These are phyloP conservation scores for Rubroboletus satanas DNA, from an alignment of 768 basidiomycete genomes.

Conservation along the genomic window DNA sequence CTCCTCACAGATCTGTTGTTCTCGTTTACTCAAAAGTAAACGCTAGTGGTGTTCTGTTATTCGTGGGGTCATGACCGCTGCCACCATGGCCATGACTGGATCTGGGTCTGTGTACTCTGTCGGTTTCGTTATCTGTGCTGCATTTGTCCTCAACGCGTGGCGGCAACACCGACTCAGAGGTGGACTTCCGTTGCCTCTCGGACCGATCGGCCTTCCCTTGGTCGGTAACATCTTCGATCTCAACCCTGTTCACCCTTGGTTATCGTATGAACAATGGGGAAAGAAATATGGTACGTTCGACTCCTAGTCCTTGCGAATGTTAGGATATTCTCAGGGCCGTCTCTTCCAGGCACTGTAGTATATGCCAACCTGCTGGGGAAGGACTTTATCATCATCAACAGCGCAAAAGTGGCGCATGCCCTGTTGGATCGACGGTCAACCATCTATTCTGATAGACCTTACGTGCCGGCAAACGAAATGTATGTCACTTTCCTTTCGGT, in stretches of 20 bases:
- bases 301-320: neutral
- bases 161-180: constrained; percentile 5
- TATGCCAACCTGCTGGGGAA: constrained; percentile 26
- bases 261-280: constrained; percentile 34
- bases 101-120: constrained; percentile 1
- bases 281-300: constrained; percentile 27
- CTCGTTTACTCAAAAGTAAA: neutral
- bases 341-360: constrained; percentile 20
- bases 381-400: constrained; percentile 29
- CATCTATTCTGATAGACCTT: constrained; percentile 28
- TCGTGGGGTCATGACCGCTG: too few relatives aligned
- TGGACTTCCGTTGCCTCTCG: constrained; percentile 41
- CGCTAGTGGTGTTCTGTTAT: neutral
- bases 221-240: constrained; percentile 24
- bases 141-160: constrained; percentile 14
- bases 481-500: constrained; percentile 2
- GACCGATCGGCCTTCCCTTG: constrained; percentile 45
- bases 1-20: neutral
- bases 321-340: neutral
- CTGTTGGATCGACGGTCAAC: constrained; percentile 26
- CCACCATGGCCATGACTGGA: neutral
- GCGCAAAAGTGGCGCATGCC: constrained; percentile 17
- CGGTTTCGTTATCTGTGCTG: constrained; percentile 2
- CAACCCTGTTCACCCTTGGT: constrained; percentile 25
- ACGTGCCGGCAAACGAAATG: constrained; percentile 19